Conservation (phyloP, 352 stramenopile genomes). For the Phytophthora litchii region DNA sequence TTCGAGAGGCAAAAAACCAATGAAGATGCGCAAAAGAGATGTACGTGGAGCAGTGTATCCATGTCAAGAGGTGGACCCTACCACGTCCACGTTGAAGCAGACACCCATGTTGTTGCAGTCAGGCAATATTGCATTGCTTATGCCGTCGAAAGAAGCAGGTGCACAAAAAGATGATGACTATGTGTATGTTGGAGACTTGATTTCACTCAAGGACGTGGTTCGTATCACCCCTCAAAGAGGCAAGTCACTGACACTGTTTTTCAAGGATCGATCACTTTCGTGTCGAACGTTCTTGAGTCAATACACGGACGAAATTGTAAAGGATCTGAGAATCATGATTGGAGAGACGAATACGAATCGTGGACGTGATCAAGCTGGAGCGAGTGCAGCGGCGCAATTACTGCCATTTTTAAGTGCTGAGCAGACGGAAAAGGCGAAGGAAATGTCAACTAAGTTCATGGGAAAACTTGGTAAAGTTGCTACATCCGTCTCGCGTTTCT, state of each 20-base stretch:
- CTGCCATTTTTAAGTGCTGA: constrained; percentile 71
- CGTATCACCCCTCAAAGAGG: constrained; percentile 77
- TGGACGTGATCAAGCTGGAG: constrained; percentile 36
- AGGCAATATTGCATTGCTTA: constrained; percentile 66
- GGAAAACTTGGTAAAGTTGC: constrained; percentile 71
- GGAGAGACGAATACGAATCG: constrained; percentile 41
- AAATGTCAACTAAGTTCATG: constrained; percentile 85
- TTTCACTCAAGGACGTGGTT: constrained; percentile 67
- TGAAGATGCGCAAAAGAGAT: constrained; percentile 76
- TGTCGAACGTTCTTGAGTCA: constrained; percentile 77
- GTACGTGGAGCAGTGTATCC: constrained; percentile 71
- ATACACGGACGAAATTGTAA: constrained; percentile 75
- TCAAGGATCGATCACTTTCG: constrained; percentile 59
- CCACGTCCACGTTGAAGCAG: constrained; percentile 58
- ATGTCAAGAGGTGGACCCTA: constrained; percentile 69
- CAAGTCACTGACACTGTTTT: constrained; percentile 85
- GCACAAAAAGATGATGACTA: constrained; percentile 41
- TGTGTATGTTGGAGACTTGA: constrained; percentile 68
- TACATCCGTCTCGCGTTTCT: constrained; percentile 63
- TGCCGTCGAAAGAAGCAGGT: constrained; percentile 24
- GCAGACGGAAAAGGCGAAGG: constrained; percentile 79
- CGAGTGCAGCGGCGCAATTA: constrained; percentile 47
- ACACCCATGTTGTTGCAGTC: constrained; percentile 73
- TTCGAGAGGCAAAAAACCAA: constrained; percentile 27
- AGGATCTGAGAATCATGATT: constrained; percentile 73